Conservation (phyloP, 192 early-diverging fungal genomes). For the Coemansia sp. region DNA sequence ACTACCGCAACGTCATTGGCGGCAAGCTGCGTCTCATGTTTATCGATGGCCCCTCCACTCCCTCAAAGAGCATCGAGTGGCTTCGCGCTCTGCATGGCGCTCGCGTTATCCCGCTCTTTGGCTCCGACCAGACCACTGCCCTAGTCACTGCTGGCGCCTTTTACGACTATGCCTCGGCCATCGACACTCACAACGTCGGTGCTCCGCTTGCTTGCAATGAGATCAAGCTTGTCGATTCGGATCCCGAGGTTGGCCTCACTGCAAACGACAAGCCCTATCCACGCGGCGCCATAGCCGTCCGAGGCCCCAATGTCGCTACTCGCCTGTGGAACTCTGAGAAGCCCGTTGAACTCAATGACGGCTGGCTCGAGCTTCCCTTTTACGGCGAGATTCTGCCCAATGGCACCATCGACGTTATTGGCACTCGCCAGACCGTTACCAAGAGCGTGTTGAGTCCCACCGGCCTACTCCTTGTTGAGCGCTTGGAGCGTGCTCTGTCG, state of each 20-base stretch:
- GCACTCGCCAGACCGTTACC: constrained; percentile 11
- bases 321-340: constrained; percentile 24
- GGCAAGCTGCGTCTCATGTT: constrained; percentile 43
- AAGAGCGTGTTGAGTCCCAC: constrained; percentile 17
- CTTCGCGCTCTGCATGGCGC: constrained; percentile 41
- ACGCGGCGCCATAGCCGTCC: constrained; percentile 36
- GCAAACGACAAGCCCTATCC: constrained; percentile 37
- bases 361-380: constrained; percentile 36
- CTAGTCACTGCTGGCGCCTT: constrained; percentile 24
- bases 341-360: constrained; percentile 11
- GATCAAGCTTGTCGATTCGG: constrained; percentile 40
- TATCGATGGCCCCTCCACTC: constrained; percentile 26
- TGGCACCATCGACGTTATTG: constrained; percentile 40
- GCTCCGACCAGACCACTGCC: constrained; percentile 18
- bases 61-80: constrained; percentile 43
- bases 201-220: constrained; percentile 52
- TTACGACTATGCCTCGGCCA: constrained; percentile 49
- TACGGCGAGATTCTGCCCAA: constrained; percentile 44
- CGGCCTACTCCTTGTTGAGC: constrained; percentile 22
- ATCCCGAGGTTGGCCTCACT: background rate
- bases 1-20: constrained; percentile 52
- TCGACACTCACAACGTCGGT: constrained; percentile 48
- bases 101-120: constrained; percentile 45
- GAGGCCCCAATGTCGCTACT: constrained; percentile 38
- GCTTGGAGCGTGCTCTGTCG: constrained; percentile 27